Percentiles rank a stretch among this genome's conserved stretches.
phyloP scores from a whole-genome alignment of 1,284 basidiomycete genomes.

The Pterulicium gracile region DNA sequence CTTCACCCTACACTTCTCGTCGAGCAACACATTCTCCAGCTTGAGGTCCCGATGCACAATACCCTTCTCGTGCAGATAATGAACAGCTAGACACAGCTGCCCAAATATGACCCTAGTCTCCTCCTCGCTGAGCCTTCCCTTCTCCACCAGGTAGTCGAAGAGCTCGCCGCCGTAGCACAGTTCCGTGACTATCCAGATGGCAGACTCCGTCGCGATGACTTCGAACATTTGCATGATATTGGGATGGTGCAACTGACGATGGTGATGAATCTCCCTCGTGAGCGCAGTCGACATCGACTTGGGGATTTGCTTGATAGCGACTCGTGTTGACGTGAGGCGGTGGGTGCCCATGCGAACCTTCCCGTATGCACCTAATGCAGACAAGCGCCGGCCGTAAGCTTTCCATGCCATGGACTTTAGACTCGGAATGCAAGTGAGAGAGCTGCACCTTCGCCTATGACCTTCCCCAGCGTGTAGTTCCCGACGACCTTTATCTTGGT shows the following conservation, averaged over 20 bases:
- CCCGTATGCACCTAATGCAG: conserved; percentile 70
- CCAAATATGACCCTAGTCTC: conserved; percentile 83
- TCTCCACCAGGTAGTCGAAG: conserved; percentile 95
- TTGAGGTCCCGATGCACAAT: conserved; percentile 96
- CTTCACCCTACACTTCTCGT: conserved; percentile 81
- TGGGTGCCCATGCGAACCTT: conserved; percentile 91
- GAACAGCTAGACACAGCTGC: conserved; percentile 93
- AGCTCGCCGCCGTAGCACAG: conserved; percentile 94
- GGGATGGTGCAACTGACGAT: conserved; percentile 91
- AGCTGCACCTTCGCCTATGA: conserved; percentile 98
- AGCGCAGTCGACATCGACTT: conserved; percentile 84
- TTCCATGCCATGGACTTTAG: conserved; percentile 16
- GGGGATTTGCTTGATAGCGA: conserved; percentile 97
- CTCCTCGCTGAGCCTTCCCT: conserved; percentile 77
- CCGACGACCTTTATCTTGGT: conserved; percentile 86
- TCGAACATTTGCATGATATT: conserved; percentile 95
- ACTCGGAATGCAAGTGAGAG: too few species aligned
- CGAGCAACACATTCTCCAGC: conserved; percentile 89
- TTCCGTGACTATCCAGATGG: conserved; percentile 96
- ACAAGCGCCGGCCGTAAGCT: conserved; percentile 9
- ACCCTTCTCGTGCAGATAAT: conserved; percentile 82
- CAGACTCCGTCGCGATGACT: conserved; percentile 91
- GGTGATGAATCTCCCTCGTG: conserved; percentile 97
- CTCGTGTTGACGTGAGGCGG: conserved; percentile 78
- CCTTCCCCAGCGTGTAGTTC: conserved; percentile 90